Percentiles rank a stretch among this genome's conserved stretches.
Conservation (phyloP, 192 early-diverging fungal species). For the Gryganskiella cystojenkinii region DNA sequence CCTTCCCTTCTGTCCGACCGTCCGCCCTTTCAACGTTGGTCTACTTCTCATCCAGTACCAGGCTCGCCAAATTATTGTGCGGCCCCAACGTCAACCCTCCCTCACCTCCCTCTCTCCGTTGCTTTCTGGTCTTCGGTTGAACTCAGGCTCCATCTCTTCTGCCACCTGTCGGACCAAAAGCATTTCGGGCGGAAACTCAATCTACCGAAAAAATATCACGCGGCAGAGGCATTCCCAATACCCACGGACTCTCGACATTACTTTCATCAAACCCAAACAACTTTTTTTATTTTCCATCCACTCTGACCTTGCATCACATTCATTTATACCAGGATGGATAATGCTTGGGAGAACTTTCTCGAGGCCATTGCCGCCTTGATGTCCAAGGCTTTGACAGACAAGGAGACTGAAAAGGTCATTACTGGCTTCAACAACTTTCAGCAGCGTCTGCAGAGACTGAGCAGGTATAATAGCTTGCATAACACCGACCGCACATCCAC, state of each 20-base stretch:
- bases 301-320: neutral
- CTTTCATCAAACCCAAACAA: neutral
- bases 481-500: neutral
- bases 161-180: neutral
- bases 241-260: neutral
- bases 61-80: neutral
- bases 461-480: constrained; percentile 48
- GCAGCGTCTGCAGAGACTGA: constrained; percentile 72
- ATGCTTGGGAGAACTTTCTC: constrained; percentile 67
- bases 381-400: constrained; percentile 71
- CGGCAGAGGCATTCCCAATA: neutral
- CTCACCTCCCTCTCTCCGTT: neutral
- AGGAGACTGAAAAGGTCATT: constrained; percentile 72
- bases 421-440: constrained; percentile 69
- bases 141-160: neutral
- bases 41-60: neutral
- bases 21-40: too few relatives aligned
- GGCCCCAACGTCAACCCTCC: neutral
- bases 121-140: neutral
- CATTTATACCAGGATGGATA: constrained; percentile 18
- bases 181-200: neutral
- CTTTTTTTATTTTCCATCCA: neutral
- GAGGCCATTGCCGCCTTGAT: constrained; percentile 70
- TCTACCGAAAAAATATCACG: neutral
- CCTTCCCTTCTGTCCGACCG: neutral